Evolutionary conservation across 495 filamentous ascomycete genomes (phyloP).

Genomic region (Penicillium mononematosum): DNA sequence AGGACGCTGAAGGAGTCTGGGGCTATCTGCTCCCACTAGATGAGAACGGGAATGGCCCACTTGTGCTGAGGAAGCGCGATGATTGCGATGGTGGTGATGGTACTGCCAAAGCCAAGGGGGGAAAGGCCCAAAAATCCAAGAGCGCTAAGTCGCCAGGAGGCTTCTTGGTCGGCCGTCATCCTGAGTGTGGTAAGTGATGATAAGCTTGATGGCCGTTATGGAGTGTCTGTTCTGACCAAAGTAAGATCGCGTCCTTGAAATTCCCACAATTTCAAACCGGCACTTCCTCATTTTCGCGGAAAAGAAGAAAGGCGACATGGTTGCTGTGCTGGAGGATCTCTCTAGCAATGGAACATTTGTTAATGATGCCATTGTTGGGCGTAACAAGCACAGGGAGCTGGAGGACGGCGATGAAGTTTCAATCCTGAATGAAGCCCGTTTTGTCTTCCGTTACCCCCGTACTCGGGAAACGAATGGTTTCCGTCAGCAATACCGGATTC

Average conservation of each 20-base stretch:
- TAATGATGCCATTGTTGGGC: constrained; percentile 85
- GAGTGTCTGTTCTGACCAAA: constrained; percentile 16
- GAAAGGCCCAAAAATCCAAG: constrained; percentile 35
- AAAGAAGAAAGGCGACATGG: constrained; percentile 71
- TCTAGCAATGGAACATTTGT: constrained; percentile 97
- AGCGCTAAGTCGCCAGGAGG: constrained; percentile 65
- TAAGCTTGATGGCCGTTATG: not conserved
- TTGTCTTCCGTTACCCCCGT: constrained; percentile 85
- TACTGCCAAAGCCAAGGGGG: constrained; percentile 34
- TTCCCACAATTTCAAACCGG: constrained; percentile 88
- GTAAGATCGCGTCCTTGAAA: constrained; percentile 74
- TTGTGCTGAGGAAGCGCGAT: constrained; percentile 69
- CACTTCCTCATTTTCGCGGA: constrained; percentile 91
- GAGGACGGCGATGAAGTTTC: constrained; percentile 86
- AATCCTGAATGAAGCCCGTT: constrained; percentile 76
- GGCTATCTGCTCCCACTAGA: constrained; percentile 87
- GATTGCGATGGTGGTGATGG: constrained; percentile 56
- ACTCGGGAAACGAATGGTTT: constrained; percentile 74
- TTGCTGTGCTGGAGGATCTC: constrained; percentile 87
- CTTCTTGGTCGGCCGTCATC: constrained; percentile 88
- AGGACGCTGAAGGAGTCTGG: constrained; percentile 84
- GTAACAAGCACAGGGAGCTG: constrained; percentile 87
- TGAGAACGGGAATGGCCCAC: constrained; percentile 60
- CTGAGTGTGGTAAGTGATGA: constrained; percentile 77
- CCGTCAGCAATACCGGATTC: constrained; percentile 77